A percentile compares a stretch with the other conserved stretches of the same genome.
Evolutionary conservation across 2,329 filamentous ascomycete genomes (phyloP).

Genomic region (Ceratocystis smalleyi): DNA sequence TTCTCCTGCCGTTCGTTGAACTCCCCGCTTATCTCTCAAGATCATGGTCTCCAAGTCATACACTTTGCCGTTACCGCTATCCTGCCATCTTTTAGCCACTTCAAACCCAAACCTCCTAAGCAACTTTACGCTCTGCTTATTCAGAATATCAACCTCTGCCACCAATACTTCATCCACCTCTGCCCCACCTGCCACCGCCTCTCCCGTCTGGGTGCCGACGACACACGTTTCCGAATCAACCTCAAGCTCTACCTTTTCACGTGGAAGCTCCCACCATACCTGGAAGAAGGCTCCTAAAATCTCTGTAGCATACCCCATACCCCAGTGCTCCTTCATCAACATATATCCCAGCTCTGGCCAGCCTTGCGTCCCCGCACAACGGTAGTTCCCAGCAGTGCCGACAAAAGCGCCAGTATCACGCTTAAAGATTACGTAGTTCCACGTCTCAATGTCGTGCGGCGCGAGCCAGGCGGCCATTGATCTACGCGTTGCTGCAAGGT

Average conservation of each 20-base stretch:
- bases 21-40: constrained; percentile 1
- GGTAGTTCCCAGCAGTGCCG: constrained; percentile 33
- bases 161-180: constrained; percentile 28
- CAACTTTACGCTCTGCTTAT: constrained; percentile 40
- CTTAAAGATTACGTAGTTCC: constrained; percentile 40
- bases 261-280: constrained; percentile 35
- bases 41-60: constrained; percentile 11
- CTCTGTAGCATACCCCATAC: constrained; percentile 41
- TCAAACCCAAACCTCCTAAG: constrained; percentile 41
- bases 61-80: constrained; percentile 19
- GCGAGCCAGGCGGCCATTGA: constrained; percentile 30
- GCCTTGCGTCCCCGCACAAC: constrained; percentile 26
- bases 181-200: constrained; percentile 17
- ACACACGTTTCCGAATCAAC: constrained; percentile 28
- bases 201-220: constrained; percentile 6
- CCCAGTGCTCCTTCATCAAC: constrained; percentile 38
- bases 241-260: constrained; percentile 29
- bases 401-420: constrained; percentile 35
- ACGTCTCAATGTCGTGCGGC: constrained; percentile 35
- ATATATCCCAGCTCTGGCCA: constrained; percentile 48
- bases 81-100: constrained; percentile 28
- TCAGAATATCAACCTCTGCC: constrained; percentile 34
- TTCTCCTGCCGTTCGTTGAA: not conserved
- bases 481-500: constrained; percentile 29
- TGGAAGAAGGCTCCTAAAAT: constrained; percentile 33